These are phyloP conservation scores for Evansstolkia leycettana DNA, from an alignment of 495 filamentous ascomycete genomes.

Conservation along the genomic window DNA sequence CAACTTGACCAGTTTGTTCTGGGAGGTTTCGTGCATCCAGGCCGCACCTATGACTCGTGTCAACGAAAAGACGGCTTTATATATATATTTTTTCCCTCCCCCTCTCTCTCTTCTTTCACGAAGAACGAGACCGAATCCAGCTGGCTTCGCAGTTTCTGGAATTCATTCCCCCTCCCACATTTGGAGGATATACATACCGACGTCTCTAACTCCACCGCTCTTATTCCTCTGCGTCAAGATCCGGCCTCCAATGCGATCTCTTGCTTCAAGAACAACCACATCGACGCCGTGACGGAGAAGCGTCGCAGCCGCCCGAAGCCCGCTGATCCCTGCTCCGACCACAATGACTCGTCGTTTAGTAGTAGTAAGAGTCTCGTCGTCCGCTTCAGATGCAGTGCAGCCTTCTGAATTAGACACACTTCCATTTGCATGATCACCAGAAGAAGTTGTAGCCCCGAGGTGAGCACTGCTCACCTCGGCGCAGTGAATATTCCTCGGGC, in stretches of 20 bases:
- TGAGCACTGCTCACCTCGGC: slow-evolving; percentile 11
- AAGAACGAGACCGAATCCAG: neutral
- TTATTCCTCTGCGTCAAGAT: slow-evolving; percentile 11
- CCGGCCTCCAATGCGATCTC: slow-evolving; percentile 16
- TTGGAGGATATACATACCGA: slow-evolving; percentile 1
- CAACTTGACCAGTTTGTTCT: slow-evolving; percentile 14
- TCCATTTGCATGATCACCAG: too few species aligned
- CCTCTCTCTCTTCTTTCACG: too few species aligned
- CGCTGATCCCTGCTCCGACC: slow-evolving; percentile 13
- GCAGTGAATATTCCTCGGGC: slow-evolving; percentile 12
- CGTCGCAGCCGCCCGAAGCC: slow-evolving; percentile 11
- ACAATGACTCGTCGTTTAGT: slow-evolving; percentile 15
- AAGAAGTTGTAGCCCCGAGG: slow-evolving; percentile 7
- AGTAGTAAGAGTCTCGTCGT: too few species aligned
- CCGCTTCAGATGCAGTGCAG: too few species aligned
- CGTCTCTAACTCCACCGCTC: neutral
- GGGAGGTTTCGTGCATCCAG: slow-evolving; percentile 18
- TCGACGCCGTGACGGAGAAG: slow-evolving; percentile 10
- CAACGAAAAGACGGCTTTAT: neutral
- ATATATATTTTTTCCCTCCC: neutral
- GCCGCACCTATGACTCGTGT: slow-evolving; percentile 7
- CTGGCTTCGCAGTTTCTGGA: neutral
- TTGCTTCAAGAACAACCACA: slow-evolving; percentile 14
- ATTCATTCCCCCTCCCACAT: neutral
- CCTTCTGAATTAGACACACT: too few species aligned